These are phyloP conservation scores for Colletotrichum gigasporum DNA, from an alignment of 2,329 filamentous ascomycete genomes.

Conservation along the genomic window DNA sequence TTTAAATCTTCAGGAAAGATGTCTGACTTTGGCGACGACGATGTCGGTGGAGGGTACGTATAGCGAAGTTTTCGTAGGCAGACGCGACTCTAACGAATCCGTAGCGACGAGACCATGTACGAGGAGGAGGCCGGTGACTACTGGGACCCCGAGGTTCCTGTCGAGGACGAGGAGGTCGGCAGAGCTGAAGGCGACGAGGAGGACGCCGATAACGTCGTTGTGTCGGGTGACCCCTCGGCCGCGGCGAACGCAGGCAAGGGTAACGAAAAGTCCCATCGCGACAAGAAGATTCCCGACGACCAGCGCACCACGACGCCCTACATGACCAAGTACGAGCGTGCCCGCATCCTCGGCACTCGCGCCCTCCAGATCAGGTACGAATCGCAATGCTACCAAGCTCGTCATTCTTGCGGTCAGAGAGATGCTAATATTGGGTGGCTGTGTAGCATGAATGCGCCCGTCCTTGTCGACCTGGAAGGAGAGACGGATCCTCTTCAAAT, in stretches of 20 bases:
- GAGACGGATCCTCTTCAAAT: slow-evolving; percentile 98
- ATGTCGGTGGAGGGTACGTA: slow-evolving; percentile 35
- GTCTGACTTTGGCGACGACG: slow-evolving; percentile 79
- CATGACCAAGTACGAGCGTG: slow-evolving; percentile 99
- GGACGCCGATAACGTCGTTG: slow-evolving; percentile 66
- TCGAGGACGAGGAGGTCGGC: slow-evolving; percentile 66
- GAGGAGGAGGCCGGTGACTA: slow-evolving; percentile 71
- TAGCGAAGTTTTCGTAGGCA: slow-evolving; percentile 5
- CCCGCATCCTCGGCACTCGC: slow-evolving; percentile 90
- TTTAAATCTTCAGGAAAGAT: slow-evolving; percentile 50
- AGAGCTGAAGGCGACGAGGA: slow-evolving; percentile 63
- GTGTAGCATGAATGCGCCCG: slow-evolving; percentile 92
- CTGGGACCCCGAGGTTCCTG: slow-evolving; percentile 51
- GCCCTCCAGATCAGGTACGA: slow-evolving; percentile 95
- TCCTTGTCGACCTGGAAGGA: slow-evolving; percentile 94
- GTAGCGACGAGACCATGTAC: slow-evolving; percentile 75
- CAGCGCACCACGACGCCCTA: slow-evolving; percentile 94
- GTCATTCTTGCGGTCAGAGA: neutral
- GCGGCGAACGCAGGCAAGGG: slow-evolving; percentile 63
- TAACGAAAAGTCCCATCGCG: slow-evolving; percentile 67
- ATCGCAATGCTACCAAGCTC: neutral
- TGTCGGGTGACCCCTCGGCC: slow-evolving; percentile 70
- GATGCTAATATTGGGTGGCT: slow-evolving; percentile 31
- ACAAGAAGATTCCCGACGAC: slow-evolving; percentile 91
- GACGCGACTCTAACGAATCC: slow-evolving; percentile 7